phyloP scores from a whole-genome alignment of 352 stramenopile species.

The Globisporangium orthogonon region DNA sequence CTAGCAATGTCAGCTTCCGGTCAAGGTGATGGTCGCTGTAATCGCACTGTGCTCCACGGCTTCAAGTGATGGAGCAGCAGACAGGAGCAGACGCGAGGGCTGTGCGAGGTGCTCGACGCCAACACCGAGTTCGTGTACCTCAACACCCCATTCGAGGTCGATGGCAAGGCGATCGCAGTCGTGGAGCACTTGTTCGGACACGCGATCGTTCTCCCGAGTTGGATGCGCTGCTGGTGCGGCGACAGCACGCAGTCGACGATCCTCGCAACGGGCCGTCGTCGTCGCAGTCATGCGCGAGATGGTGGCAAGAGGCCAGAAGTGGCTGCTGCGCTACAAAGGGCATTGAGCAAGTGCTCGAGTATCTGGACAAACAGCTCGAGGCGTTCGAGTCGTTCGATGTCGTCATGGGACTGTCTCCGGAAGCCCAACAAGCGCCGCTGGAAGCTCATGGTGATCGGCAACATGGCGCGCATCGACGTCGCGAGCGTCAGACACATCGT shows the following conservation, averaged over 20 bases:
- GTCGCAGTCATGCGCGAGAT: constrained; percentile 10
- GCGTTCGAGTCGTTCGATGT: constrained; percentile 32
- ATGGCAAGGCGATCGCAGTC: constrained; percentile 24
- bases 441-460: constrained; percentile 41
- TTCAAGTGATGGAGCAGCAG: constrained; percentile 47
- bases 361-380: constrained; percentile 26
- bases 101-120: constrained; percentile 24
- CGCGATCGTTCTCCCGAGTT: constrained; percentile 34
- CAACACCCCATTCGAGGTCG: constrained; percentile 33
- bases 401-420: constrained; percentile 41
- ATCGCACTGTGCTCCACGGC: constrained; percentile 43
- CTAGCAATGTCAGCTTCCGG: no score
- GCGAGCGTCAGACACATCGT: constrained; percentile 27
- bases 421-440: constrained; percentile 27
- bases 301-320: background rate
- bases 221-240: constrained; percentile 9
- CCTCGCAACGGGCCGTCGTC: background rate
- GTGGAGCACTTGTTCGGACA: constrained; percentile 25
- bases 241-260: constrained; percentile 4
- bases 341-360: constrained; percentile 23
- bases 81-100: constrained; percentile 31
- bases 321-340: constrained; percentile 19
- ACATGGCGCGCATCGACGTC: constrained; percentile 19
- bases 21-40: constrained; percentile 13
- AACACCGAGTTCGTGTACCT: constrained; percentile 38